A percentile compares a stretch with the other conserved stretches of the same genome.
Evolutionary conservation across 352 stramenopile species (phyloP).

Genomic region (Globisporangium iwayamae): DNA sequence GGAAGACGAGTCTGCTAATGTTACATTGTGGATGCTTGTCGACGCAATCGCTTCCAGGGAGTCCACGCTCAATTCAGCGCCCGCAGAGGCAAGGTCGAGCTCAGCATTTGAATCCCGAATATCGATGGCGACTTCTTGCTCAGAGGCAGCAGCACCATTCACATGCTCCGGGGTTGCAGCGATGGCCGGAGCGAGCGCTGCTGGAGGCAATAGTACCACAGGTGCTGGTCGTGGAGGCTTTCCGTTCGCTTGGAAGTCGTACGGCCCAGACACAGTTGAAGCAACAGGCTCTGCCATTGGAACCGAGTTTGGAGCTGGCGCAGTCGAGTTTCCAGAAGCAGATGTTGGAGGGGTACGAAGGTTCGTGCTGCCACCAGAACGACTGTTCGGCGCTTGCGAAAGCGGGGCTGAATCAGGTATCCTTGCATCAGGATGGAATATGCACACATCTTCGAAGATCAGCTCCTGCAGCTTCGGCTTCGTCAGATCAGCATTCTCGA

Average conservation of each 20-base stretch:
- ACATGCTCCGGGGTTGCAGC: slow-evolving; percentile 10
- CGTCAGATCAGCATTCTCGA: slow-evolving; percentile 87
- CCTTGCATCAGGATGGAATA: slow-evolving; percentile 82
- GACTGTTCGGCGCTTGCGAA: slow-evolving; percentile 8
- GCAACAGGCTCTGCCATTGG: slow-evolving; percentile 16
- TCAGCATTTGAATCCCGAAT: slow-evolving; percentile 29
- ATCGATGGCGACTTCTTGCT: slow-evolving; percentile 31
- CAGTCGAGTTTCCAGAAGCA: slow-evolving; percentile 6
- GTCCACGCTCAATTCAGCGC: slow-evolving; percentile 12
- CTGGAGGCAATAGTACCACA: slow-evolving; percentile 30
- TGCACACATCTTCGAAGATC: slow-evolving; percentile 89
- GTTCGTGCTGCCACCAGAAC: slow-evolving; percentile 12
- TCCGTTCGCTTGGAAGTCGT: slow-evolving; percentile 13
- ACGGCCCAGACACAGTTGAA: slow-evolving; percentile 4
- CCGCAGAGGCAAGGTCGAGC: slow-evolving; percentile 4
- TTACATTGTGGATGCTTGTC: slow-evolving; percentile 50
- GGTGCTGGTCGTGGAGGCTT: slow-evolving; percentile 29
- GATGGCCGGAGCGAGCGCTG: slow-evolving; percentile 14
- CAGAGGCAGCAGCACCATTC: slow-evolving; percentile 1
- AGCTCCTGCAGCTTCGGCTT: slow-evolving; percentile 89
- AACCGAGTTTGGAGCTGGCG: slow-evolving; percentile 12
- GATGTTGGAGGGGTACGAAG: slow-evolving; percentile 20
- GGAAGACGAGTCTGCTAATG: slow-evolving; percentile 23
- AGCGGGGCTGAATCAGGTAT: slow-evolving; percentile 33
- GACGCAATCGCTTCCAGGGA: slow-evolving; percentile 16